A percentile compares a stretch with the other conserved stretches of the same genome.
Evolutionary conservation across 805 yeast genomes (phyloP).

Genomic region (Hanseniaspora nectarophila): DNA sequence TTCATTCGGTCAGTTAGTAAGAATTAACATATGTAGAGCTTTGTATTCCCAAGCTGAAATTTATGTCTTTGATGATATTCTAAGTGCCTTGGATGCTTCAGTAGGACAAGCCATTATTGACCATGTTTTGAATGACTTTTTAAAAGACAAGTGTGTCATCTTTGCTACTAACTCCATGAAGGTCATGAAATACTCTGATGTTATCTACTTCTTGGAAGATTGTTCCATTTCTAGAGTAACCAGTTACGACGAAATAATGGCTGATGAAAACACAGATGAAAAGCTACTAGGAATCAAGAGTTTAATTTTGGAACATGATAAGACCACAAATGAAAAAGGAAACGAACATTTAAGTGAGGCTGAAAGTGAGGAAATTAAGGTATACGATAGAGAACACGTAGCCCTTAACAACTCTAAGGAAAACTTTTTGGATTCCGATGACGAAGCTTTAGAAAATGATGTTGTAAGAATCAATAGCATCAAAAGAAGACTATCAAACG

Average conservation of each 20-base stretch:
- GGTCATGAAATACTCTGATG: slow-evolving; percentile 46
- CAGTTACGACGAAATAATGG: slow-evolving; percentile 39
- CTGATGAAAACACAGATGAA: slow-evolving; percentile 14
- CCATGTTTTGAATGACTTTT: slow-evolving; percentile 39
- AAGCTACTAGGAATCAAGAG: slow-evolving; percentile 27
- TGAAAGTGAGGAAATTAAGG: slow-evolving; percentile 17
- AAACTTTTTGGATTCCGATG: neutral
- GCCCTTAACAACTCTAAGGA: neutral
- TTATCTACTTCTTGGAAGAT: slow-evolving; percentile 46
- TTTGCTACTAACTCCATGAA: slow-evolving; percentile 48
- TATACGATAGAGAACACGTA: slow-evolving; percentile 1
- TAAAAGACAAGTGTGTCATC: slow-evolving; percentile 41
- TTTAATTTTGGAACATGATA: slow-evolving; percentile 25
- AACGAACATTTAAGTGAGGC: slow-evolving; percentile 11
- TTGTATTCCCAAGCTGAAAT: slow-evolving; percentile 51
- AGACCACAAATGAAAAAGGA: slow-evolving; percentile 22
- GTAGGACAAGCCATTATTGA: slow-evolving; percentile 48
- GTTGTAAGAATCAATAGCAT: neutral
- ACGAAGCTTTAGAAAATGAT: neutral
- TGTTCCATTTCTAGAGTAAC: slow-evolving; percentile 50
- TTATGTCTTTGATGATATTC: slow-evolving; percentile 50
- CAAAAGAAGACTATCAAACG: slow-evolving; percentile 50
- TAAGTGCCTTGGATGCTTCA: slow-evolving; percentile 66
- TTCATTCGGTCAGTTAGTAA: slow-evolving; percentile 53
- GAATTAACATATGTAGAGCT: slow-evolving; percentile 57